Conservation (phyloP, 73 alveolate species). For the Effrenium voratum region DNA sequence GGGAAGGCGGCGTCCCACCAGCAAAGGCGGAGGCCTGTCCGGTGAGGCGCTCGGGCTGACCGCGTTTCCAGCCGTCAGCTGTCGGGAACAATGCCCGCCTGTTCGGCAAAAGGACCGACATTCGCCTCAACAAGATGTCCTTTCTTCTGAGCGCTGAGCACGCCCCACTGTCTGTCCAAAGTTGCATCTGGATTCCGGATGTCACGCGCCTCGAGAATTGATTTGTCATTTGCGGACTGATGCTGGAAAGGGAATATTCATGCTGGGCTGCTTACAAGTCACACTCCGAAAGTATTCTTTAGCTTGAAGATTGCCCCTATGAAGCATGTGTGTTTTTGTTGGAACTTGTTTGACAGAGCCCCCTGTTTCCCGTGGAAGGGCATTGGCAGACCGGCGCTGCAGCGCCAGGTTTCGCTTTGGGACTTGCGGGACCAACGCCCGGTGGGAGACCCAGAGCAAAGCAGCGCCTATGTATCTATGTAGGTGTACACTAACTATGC, state of each 20-base stretch:
- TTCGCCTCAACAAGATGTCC: not conserved
- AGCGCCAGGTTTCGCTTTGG: constrained; percentile 41
- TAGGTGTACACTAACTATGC: too few relatives aligned
- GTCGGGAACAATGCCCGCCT: not conserved
- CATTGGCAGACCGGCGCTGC: too few relatives aligned
- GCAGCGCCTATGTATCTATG: too few relatives aligned
- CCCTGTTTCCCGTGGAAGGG: too few relatives aligned
- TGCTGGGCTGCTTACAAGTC: too few relatives aligned
- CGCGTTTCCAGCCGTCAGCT: not conserved
- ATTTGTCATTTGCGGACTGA: not conserved
- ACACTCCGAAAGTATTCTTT: too few relatives aligned
- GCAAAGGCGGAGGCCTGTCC: constrained; percentile 43
- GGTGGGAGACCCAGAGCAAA: not conserved
- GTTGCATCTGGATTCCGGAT: not conserved
- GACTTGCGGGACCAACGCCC: constrained; percentile 27
- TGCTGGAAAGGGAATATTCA: too few relatives aligned
- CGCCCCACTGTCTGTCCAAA: not conserved
- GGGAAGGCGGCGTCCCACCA: too few relatives aligned
- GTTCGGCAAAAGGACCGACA: not conserved
- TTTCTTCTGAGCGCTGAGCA: not conserved
- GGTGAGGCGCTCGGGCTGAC: constrained; percentile 3
- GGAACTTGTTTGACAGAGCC: too few relatives aligned
- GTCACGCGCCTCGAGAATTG: not conserved
- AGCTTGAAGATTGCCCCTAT: not conserved
- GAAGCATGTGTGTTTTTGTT: too few relatives aligned